Evolutionary conservation across 169 alveolate genomes (phyloP).

Genomic region (Plasmodium inui): DNA sequence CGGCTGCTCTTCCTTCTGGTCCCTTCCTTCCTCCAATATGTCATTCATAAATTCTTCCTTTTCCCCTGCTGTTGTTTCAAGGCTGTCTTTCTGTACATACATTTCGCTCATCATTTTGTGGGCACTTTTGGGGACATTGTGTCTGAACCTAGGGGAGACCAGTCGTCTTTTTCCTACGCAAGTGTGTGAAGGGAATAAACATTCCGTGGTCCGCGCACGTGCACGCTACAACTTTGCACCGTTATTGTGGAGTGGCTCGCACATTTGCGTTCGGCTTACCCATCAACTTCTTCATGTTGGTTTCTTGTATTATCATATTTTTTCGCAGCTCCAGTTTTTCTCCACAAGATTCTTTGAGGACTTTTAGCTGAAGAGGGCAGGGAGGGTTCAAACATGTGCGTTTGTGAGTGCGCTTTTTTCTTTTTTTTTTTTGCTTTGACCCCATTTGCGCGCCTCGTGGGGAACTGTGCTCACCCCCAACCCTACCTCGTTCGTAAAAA

Average conservation of each 20-base stretch:
- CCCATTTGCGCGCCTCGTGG: background rate
- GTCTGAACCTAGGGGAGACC: slow-evolving; percentile 63
- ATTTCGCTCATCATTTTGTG: slow-evolving; percentile 75
- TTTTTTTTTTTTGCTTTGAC: too few species aligned
- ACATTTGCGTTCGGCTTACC: slow-evolving; percentile 20
- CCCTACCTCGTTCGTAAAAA: slow-evolving; percentile 74
- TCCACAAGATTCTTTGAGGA: slow-evolving; percentile 66
- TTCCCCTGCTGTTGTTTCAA: background rate
- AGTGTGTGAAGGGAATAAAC: background rate
- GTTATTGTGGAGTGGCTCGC: background rate
- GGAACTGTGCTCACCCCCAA: too few species aligned
- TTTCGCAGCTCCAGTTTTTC: slow-evolving; percentile 39
- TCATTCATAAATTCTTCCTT: slow-evolving; percentile 5
- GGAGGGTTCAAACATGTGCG: background rate
- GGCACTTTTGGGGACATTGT: slow-evolving; percentile 44
- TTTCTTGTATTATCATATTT: slow-evolving; percentile 56
- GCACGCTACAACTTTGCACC: background rate
- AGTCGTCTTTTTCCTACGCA: slow-evolving; percentile 64
- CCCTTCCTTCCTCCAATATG: background rate
- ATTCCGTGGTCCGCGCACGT: background rate
- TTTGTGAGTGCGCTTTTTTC: background rate
- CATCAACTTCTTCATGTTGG: slow-evolving; percentile 32
- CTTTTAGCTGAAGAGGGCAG: slow-evolving; percentile 47
- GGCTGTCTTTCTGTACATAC: slow-evolving; percentile 39
- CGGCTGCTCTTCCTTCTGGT: background rate